Percentiles rank a stretch among this genome's conserved stretches.
These are phyloP conservation scores for Phytophthora tentaculata DNA, from an alignment of 352 stramenopile genomes.

Conservation along the genomic window DNA sequence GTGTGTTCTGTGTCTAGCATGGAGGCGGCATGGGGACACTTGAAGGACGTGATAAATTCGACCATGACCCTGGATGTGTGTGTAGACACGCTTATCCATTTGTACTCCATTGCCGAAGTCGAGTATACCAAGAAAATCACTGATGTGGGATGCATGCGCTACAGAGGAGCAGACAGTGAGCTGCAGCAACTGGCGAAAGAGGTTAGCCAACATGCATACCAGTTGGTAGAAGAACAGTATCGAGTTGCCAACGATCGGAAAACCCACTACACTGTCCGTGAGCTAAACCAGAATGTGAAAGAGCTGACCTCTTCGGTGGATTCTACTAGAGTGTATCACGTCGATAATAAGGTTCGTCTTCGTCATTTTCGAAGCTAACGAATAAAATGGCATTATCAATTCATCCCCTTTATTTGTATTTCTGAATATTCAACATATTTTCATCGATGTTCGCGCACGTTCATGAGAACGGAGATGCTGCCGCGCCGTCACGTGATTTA, in stretches of 20 bases:
- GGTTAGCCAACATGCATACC: slow-evolving; percentile 7
- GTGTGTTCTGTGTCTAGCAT: too few species aligned
- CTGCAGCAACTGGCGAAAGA: slow-evolving; percentile 7
- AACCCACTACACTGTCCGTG: background rate
- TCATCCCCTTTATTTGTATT: background rate
- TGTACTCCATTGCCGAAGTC: background rate
- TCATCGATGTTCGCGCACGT: background rate
- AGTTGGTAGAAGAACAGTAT: slow-evolving; percentile 3
- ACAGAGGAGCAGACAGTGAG: slow-evolving; percentile 1
- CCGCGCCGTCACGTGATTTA: slow-evolving; percentile 1
- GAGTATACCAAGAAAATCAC: slow-evolving; percentile 8
- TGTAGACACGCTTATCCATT: too few species aligned
- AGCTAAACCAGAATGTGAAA: too few species aligned
- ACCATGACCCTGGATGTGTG: too few species aligned
- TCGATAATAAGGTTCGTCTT: background rate
- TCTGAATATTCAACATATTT: background rate
- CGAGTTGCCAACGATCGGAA: background rate
- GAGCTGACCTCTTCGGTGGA: too few species aligned
- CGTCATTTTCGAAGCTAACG: background rate
- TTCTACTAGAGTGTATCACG: background rate
- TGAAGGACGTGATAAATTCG: too few species aligned
- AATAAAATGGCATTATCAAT: too few species aligned
- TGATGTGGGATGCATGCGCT: too few species aligned
- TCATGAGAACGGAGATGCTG: background rate
- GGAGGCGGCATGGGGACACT: too few species aligned